phyloP scores from a whole-genome alignment of 208 protist genomes.

The Leishmania martiniquensis region DNA sequence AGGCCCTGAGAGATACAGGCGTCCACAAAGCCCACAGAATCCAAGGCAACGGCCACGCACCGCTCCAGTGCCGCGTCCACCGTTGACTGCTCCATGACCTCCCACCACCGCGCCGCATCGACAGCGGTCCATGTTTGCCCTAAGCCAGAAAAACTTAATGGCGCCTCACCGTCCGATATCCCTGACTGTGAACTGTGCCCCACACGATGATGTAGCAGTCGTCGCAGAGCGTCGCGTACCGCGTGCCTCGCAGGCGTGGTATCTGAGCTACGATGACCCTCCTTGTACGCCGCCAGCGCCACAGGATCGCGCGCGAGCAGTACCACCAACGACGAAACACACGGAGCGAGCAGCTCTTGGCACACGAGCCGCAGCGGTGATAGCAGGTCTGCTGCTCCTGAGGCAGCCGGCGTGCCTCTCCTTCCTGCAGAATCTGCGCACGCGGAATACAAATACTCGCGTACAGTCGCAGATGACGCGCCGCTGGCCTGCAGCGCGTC shows the following conservation, averaged over 20 bases:
- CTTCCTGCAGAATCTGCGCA: neutral
- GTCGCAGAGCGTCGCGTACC: neutral
- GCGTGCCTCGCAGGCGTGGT: neutral
- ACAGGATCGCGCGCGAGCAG: slow-evolving; percentile 29
- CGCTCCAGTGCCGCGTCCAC: slow-evolving; percentile 24
- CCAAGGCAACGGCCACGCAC: slow-evolving; percentile 29
- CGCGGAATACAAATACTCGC: neutral
- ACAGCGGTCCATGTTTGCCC: slow-evolving; percentile 12
- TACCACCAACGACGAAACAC: slow-evolving; percentile 22
- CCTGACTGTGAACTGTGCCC: neutral
- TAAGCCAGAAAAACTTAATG: neutral
- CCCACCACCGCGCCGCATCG: slow-evolving; percentile 16
- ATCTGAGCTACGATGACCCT: neutral
- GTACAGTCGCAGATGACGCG: neutral
- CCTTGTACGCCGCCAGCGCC: slow-evolving; percentile 5
- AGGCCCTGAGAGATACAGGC: slow-evolving; percentile 15
- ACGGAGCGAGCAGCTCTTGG: slow-evolving; percentile 11
- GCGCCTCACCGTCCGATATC: neutral
- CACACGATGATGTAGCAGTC: neutral
- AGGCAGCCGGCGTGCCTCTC: neutral
- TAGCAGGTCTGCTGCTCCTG: neutral
- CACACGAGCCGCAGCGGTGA: slow-evolving; percentile 5
- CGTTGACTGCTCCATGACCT: neutral
- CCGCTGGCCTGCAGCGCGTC: slow-evolving; percentile 12
- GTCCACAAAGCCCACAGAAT: slow-evolving; percentile 19